Conservation (phyloP, 2,329 filamentous ascomycete genomes). For the Penicillium aurantiogriseum region DNA sequence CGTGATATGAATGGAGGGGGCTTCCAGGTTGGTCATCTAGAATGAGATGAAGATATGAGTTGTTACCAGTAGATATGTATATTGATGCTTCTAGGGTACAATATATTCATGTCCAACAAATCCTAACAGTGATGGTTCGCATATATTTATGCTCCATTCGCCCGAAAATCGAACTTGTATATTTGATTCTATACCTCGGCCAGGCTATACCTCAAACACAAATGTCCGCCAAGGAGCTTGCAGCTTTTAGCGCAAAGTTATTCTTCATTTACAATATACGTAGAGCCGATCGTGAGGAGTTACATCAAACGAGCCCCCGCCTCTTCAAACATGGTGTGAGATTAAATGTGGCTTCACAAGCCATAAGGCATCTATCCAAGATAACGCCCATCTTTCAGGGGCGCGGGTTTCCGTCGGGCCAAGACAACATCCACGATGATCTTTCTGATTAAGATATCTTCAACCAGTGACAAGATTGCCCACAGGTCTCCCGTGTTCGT, state of each 20-base stretch:
- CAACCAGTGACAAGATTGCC: slow-evolving; percentile 8
- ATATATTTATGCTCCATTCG: too few species aligned
- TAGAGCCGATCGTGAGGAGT: slow-evolving; percentile 1
- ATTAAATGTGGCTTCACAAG: neutral
- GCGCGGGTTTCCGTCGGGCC: slow-evolving; percentile 26
- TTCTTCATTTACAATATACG: neutral
- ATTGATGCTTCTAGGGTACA: too few species aligned
- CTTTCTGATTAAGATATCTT: slow-evolving; percentile 7
- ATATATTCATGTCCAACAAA: neutral
- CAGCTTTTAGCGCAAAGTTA: neutral
- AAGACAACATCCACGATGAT: slow-evolving; percentile 11
- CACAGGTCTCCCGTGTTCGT: neutral
- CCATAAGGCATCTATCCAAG: neutral
- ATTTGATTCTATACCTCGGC: neutral
- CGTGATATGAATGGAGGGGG: neutral
- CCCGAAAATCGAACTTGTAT: too few species aligned
- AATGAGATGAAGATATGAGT: neutral
- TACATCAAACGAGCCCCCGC: neutral
- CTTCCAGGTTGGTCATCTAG: neutral
- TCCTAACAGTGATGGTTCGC: neutral
- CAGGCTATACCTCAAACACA: neutral
- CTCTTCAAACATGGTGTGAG: neutral
- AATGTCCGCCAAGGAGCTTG: neutral
- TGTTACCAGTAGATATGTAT: neutral
- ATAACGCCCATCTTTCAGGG: neutral